These are phyloP conservation scores for Citrullus mucosospermus DNA, from an alignment of 306 rosid genomes.

Conservation along the genomic window DNA sequence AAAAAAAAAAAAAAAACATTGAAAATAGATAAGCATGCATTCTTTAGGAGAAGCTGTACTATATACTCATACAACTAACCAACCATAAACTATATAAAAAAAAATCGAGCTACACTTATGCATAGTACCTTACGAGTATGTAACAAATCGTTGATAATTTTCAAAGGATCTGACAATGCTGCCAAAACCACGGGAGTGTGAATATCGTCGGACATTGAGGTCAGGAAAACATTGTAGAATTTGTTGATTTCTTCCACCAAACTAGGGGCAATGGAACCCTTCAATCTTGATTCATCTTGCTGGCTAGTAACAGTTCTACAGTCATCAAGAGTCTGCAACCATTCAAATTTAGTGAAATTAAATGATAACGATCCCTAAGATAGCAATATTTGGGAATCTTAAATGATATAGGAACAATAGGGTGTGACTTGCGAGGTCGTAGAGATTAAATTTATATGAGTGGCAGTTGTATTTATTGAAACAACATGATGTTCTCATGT, in stretches of 20 bases:
- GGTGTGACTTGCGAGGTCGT: not conserved
- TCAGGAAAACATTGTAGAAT: slow-evolving; percentile 39
- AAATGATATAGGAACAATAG: not conserved
- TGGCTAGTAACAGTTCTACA: slow-evolving; percentile 58
- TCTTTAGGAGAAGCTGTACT: not conserved
- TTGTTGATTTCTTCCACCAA: slow-evolving; percentile 31
- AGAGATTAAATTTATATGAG: not conserved
- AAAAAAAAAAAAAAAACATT: too few relatives aligned
- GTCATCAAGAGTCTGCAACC: slow-evolving; percentile 68
- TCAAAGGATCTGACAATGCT: slow-evolving; percentile 74
- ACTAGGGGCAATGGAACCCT: slow-evolving; percentile 45
- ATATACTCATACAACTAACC: not conserved
- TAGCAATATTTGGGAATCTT: not conserved
- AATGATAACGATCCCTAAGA: not conserved
- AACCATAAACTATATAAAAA: not conserved
- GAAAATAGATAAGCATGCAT: not conserved
- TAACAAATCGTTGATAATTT: slow-evolving; percentile 72
- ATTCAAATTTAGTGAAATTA: slow-evolving; percentile 3
- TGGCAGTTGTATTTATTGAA: not conserved
- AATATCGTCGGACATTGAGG: slow-evolving; percentile 92
- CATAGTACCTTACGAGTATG: slow-evolving; percentile 66
- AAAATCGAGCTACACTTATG: not conserved
- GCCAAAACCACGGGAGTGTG: slow-evolving; percentile 78
- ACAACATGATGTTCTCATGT: not conserved
- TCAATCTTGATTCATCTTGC: slow-evolving; percentile 36